Base-by-base conservation (phyloP, 208 protist genomes). In the Polymyxa betae region DNA sequence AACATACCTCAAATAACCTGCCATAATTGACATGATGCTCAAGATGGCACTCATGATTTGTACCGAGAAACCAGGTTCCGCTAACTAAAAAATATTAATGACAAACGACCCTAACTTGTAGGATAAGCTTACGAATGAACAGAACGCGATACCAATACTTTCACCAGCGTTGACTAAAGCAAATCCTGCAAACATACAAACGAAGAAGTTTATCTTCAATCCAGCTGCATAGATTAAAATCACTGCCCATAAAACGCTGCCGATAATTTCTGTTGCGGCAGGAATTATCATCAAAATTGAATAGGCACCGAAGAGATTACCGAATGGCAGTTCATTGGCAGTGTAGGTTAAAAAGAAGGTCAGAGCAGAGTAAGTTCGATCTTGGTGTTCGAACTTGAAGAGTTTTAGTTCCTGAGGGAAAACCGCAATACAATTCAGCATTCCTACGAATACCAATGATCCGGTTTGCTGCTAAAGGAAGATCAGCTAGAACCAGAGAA, bases 61-160 rank as follows among this genome's bases (percentile, higher is more conserved):
- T 20, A 82, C 72, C 5, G 72, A 82, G n/a, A 82, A 82, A 20
- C 72, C 72, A 82, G 72, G 72, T n/a, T 82, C 35, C 12, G 72
- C 5, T 20, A 82, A 20, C 72, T 82, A n/a, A 45, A 43, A 43
- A 40, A 12, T 38, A 82, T 20, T 12, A 45, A 45, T 5, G 5
- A 20, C 35, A 82, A 12, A 5, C 5, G 16, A 12, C 72, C n/a
- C 5, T 38, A 12, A 82, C 5, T 43, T 5, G 72, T 5, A 82
- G 10, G 12, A n/a, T 43, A 82, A 20, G 72, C 72, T 43, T 12
- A 82, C 72, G 16, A 82, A 43, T 38, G 72, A 82, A 43, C 72
- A 82, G n/a, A 82, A 82, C 16, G 72, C n/a, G n/a, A 82, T 82
- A 40, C 72, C 72, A 35, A 82, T 82, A 43, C 72, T 82, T 82